Base-by-base conservation (phyloP, 495 filamentous ascomycete species). In the Tetracladium setigerum region DNA sequence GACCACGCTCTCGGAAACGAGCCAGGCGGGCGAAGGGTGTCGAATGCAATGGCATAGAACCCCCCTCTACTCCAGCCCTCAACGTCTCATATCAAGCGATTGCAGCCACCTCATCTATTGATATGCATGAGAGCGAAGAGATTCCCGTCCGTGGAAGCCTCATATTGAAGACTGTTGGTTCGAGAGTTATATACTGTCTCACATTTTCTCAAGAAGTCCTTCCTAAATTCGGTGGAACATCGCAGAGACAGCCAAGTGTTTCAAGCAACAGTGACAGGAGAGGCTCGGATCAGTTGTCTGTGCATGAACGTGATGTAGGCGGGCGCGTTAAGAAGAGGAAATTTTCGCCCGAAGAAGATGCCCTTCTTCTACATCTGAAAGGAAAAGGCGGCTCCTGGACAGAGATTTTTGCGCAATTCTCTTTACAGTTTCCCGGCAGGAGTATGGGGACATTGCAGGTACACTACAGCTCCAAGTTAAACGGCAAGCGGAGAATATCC, bases 131-230 rank as follows among this genome's bases (percentile, higher is more conserved):
- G 45, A 53, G 53, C 31, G 49, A 56, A 56, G 53, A 56, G 45
- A 52, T 56, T 31, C 44, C 53, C 33, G 46, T 56, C 49, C 49
- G 38, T 24, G 49, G 53, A 49, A 44, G 39, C 37, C 38, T 56
- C 14, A 56, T 44, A 38, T 38, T 56, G 17, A 52, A 56, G 44
- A 52, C 48, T 5, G 44, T 52, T 33, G 31, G 34, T 12, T 56
- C 44, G 40, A 51, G 47, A 44, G 48, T 56, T 37, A 32, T 56
- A 14, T 56, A 56, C 32, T 52, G 38, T 56, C 53, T 55, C 38
- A 50, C 47, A 46, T 56, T 56, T 49, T 56, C 54, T 41, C 49
- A 56, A 53, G 54, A 52, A 45, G 22, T 46, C 16, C 36, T 50
- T 14, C 38, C 47, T 15, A 4, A 19, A 8, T 40, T 30, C 24